Evolutionary conservation across 1,284 basidiomycete species (phyloP).

Genomic region (Ustilago tritici): DNA sequence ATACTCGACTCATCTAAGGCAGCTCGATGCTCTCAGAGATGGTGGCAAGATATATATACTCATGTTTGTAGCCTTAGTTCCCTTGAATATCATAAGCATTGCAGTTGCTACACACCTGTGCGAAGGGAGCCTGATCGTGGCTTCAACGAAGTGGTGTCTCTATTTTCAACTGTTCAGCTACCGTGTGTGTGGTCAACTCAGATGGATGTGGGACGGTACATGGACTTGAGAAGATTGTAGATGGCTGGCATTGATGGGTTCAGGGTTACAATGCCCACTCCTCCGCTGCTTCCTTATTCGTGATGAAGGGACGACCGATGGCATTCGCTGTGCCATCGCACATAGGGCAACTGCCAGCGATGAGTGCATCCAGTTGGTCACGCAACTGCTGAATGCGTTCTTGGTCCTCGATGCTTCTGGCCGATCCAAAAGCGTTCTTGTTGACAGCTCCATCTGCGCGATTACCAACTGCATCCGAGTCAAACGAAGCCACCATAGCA

Average conservation of each 20-base stretch:
- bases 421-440: conserved; percentile 14
- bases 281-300: conserved; percentile 48
- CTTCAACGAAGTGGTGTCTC: no score
- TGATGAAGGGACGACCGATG: conserved; percentile 55
- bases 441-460: neutral
- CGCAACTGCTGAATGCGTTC: conserved; percentile 60
- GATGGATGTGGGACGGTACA: no score
- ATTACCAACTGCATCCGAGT: conserved; percentile 7
- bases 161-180: no score
- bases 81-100: no score
- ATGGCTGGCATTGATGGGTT: neutral
- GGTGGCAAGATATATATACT: no score
- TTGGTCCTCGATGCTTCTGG: conserved; percentile 48
- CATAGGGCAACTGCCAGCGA: conserved; percentile 63
- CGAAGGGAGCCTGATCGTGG: no score
- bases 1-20: no score
- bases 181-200: no score
- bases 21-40: no score
- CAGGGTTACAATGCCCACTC: conserved; percentile 52
- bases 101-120: no score
- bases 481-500: conserved; percentile 17
- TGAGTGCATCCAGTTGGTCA: conserved; percentile 64
- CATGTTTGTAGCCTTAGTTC: no score
- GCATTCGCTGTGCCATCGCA: conserved; percentile 63
- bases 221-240: neutral